Evolutionary conservation across 768 basidiomycete species (phyloP).

Genomic region (Boletus sp.): DNA sequence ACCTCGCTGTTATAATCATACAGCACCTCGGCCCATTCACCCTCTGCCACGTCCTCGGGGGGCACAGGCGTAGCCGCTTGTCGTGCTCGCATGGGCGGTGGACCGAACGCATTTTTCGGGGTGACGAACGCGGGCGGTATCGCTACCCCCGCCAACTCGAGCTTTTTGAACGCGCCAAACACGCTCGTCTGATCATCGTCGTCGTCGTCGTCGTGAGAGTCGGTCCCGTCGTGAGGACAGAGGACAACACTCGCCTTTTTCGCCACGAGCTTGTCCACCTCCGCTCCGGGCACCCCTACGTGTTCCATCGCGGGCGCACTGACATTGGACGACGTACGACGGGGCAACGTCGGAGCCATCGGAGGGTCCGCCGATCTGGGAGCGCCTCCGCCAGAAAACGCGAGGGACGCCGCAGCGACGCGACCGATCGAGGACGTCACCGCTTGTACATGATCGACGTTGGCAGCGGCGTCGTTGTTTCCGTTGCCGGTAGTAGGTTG

Average conservation of each 20-base stretch:
- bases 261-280: slow-evolving; percentile 28
- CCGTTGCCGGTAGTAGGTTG: background rate
- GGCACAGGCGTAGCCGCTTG: background rate
- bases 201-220: background rate
- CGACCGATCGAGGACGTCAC: slow-evolving; percentile 40
- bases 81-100: slow-evolving; percentile 48
- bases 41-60: slow-evolving; percentile 39
- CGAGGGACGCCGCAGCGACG: slow-evolving; percentile 55
- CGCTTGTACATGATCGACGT: slow-evolving; percentile 36
- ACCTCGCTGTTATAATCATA: slow-evolving; percentile 75
- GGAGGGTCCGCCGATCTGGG: background rate
- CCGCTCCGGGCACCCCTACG: slow-evolving; percentile 11
- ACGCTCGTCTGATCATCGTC: slow-evolving; percentile 18
- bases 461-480: background rate
- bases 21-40: slow-evolving; percentile 76
- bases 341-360: slow-evolving; percentile 1
- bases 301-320: background rate
- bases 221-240: too few relatives aligned
- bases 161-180: slow-evolving; percentile 22
- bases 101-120: slow-evolving; percentile 46
- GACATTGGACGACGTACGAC: too few relatives aligned
- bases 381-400: slow-evolving; percentile 33
- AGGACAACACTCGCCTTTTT: slow-evolving; percentile 20
- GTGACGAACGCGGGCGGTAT: slow-evolving; percentile 38
- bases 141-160: slow-evolving; percentile 43